Evolutionary conservation across 2,329 filamentous ascomycete species (phyloP).

Genomic region (Fusarium sp.): DNA sequence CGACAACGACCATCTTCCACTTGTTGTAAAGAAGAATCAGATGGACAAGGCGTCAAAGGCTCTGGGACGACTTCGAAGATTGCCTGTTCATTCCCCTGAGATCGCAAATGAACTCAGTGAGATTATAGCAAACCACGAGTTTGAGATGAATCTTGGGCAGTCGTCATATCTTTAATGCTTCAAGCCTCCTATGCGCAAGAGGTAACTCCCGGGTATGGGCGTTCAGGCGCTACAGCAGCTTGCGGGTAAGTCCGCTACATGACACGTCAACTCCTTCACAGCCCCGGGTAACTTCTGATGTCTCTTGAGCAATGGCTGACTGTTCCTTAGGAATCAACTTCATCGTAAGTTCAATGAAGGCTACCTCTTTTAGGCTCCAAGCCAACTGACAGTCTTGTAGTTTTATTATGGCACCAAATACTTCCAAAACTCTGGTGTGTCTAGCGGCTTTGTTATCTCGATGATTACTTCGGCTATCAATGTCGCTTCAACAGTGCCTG

Average conservation of each 20-base stretch:
- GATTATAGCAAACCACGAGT: slow-evolving; percentile 73
- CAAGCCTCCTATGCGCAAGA: slow-evolving; percentile 63
- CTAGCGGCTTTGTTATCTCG: slow-evolving; percentile 52
- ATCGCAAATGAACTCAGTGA: slow-evolving; percentile 67
- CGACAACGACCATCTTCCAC: slow-evolving; percentile 44
- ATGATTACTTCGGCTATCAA: slow-evolving; percentile 58
- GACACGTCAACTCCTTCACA: neutral
- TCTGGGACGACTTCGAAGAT: neutral
- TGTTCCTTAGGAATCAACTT: slow-evolving; percentile 41
- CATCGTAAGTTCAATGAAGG: slow-evolving; percentile 51
- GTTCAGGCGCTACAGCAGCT: slow-evolving; percentile 67
- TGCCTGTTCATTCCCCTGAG: neutral
- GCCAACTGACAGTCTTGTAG: slow-evolving; percentile 36
- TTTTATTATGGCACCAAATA: slow-evolving; percentile 57
- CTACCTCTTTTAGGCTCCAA: neutral
- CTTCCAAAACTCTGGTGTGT: slow-evolving; percentile 55
- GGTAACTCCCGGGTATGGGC: slow-evolving; percentile 74
- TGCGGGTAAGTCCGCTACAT: slow-evolving; percentile 9
- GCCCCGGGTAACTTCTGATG: rapidly evolving
- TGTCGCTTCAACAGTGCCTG: slow-evolving; percentile 54
- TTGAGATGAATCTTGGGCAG: slow-evolving; percentile 66
- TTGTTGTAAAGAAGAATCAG: slow-evolving; percentile 64
- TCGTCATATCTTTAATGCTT: slow-evolving; percentile 67
- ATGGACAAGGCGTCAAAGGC: slow-evolving; percentile 37
- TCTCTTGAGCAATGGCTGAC: neutral